phyloP scores from a whole-genome alignment of 2,329 filamentous ascomycete genomes.

The Clonostachys rosea region DNA sequence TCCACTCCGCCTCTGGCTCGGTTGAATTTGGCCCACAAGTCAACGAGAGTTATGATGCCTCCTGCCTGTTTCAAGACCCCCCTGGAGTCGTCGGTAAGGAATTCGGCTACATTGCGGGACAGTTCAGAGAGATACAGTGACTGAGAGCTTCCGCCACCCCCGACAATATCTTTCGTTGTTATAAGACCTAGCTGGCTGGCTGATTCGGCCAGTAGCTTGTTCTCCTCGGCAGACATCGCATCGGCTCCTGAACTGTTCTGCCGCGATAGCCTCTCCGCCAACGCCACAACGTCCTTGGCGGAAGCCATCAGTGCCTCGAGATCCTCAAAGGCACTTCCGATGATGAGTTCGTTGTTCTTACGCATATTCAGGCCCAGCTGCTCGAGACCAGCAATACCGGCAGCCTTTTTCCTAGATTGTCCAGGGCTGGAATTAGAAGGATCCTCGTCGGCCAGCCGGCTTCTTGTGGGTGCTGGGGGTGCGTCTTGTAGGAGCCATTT shows the following conservation, averaged over 20 bases:
- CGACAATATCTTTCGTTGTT: constrained; percentile 93
- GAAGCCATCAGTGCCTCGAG: constrained; percentile 96
- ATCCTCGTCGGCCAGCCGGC: constrained; percentile 25
- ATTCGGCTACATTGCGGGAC: constrained; percentile 80
- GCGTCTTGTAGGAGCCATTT: constrained; percentile 94
- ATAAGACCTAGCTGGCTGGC: constrained; percentile 75
- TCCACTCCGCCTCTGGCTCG: constrained; percentile 89
- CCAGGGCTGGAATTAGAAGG: constrained; percentile 17
- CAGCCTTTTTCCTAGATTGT: constrained; percentile 47
- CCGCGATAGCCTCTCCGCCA: constrained; percentile 81
- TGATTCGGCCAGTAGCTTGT: constrained; percentile 73
- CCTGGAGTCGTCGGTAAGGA: constrained; percentile 77
- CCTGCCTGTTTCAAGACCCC: constrained; percentile 76
- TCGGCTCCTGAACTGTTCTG: constrained; percentile 57
- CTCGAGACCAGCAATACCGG: constrained; percentile 90
- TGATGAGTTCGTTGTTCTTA: constrained; percentile 89
- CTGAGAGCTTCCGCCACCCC: constrained; percentile 63
- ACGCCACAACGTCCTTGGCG: constrained; percentile 89
- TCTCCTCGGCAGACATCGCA: constrained; percentile 64
- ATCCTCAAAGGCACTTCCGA: constrained; percentile 92
- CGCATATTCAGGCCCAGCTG: constrained; percentile 77
- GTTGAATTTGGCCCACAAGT: constrained; percentile 94
- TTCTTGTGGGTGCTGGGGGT: constrained; percentile 73
- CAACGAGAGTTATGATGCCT: constrained; percentile 84
- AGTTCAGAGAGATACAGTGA: constrained; percentile 87